These are phyloP conservation scores for Candida nemodendra DNA, from an alignment of 805 yeast genomes.

Conservation along the genomic window DNA sequence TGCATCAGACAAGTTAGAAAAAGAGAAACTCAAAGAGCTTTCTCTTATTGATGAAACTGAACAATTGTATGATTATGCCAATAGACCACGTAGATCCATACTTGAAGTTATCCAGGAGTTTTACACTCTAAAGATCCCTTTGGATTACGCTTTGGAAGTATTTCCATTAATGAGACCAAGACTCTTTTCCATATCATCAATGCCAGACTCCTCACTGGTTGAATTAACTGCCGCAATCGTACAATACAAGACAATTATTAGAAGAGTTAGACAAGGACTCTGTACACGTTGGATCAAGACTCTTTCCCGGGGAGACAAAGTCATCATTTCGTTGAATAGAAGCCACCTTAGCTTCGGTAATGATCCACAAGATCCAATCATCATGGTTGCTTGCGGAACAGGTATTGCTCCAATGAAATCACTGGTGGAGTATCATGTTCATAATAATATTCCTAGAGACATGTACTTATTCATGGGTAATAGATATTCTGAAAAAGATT, in stretches of 20 bases:
- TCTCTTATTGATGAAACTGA: conserved; percentile 69
- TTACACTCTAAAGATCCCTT: conserved; percentile 69
- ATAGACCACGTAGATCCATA: conserved; percentile 85
- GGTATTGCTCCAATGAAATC: conserved; percentile 94
- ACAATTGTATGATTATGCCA: conserved; percentile 87
- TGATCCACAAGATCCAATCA: conserved; percentile 41
- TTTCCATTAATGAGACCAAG: conserved; percentile 81
- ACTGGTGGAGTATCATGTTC: conserved; percentile 45
- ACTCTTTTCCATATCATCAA: conserved; percentile 79
- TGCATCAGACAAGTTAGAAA: conserved; percentile 64
- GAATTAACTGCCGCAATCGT: conserved; percentile 84
- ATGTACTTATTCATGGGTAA: conserved; percentile 73
- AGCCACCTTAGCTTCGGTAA: conserved; percentile 40
- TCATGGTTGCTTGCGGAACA: conserved; percentile 90
- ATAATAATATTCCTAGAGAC: conserved; percentile 23
- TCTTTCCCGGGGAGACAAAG: conserved; percentile 44
- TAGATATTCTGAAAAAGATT: conserved; percentile 65
- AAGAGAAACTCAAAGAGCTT: conserved; percentile 74
- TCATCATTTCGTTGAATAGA: conserved; percentile 51
- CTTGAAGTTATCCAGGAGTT: conserved; percentile 84
- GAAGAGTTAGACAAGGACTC: conserved; percentile 73
- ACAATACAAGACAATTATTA: conserved; percentile 77
- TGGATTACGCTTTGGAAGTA: conserved; percentile 71
- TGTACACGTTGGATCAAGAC: conserved; percentile 74
- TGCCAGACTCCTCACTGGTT: conserved; percentile 38